phyloP scores from a whole-genome alignment of 2,329 filamentous ascomycete genomes.

The Grosmannia huntii region DNA sequence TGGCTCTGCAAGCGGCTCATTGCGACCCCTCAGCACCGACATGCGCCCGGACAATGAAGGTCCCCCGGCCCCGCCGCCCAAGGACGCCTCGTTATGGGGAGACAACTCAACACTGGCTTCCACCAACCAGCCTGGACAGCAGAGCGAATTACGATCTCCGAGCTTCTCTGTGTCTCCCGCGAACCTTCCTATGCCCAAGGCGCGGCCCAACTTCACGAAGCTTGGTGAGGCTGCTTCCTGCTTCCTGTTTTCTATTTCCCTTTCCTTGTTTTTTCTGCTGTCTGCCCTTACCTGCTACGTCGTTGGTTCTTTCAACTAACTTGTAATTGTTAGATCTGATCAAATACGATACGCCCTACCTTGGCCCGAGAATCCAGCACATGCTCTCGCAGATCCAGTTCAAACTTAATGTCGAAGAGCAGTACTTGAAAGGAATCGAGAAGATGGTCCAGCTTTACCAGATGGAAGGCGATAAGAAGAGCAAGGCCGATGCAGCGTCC shows the following conservation, averaged over 20 bases:
- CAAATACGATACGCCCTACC: slow-evolving; percentile 92
- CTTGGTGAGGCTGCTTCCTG: slow-evolving; percentile 49
- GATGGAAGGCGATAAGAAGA: slow-evolving; percentile 95
- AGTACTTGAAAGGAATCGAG: slow-evolving; percentile 97
- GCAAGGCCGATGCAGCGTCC: slow-evolving; percentile 81
- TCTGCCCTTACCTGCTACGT: neutral
- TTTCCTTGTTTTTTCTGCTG: neutral
- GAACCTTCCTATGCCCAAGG: slow-evolving; percentile 43
- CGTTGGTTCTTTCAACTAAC: too few species aligned
- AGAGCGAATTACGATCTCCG: slow-evolving; percentile 36
- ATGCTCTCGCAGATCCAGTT: slow-evolving; percentile 99
- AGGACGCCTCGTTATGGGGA: slow-evolving; percentile 42
- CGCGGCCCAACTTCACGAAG: slow-evolving; percentile 86
- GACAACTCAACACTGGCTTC: slow-evolving; percentile 43
- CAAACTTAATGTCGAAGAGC: slow-evolving; percentile 96
- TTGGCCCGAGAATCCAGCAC: slow-evolving; percentile 93
- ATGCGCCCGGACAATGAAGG: slow-evolving; percentile 29
- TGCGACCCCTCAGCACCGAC: slow-evolving; percentile 33
- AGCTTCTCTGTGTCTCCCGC: slow-evolving; percentile 2
- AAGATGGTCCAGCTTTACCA: slow-evolving; percentile 98
- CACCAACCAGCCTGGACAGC: slow-evolving; percentile 48
- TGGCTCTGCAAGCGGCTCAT: slow-evolving; percentile 25
- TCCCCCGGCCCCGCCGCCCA: slow-evolving; percentile 57
- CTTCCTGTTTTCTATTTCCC: slow-evolving; percentile 6
- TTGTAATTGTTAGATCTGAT: slow-evolving; percentile 59